These are phyloP conservation scores for Coleophoma cylindrospora DNA, from an alignment of 2,329 filamentous ascomycete genomes.

Conservation along the genomic window DNA sequence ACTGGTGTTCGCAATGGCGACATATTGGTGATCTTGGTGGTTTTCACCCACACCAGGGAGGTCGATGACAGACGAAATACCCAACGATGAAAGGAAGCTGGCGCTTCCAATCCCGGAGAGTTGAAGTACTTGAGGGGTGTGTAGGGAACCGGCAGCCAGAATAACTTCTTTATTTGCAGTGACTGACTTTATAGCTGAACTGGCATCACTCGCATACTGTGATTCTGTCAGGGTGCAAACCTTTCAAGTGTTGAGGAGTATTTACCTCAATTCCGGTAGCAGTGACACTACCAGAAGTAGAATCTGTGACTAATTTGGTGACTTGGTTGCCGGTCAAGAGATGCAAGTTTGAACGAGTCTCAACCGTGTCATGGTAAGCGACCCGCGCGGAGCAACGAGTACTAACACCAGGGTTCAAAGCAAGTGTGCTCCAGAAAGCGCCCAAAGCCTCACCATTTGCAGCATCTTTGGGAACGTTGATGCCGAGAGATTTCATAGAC, in stretches of 20 bases:
- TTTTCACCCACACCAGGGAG: slow-evolving; percentile 33
- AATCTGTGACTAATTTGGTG: not conserved
- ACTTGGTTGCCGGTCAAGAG: slow-evolving; percentile 3
- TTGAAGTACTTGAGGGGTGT: slow-evolving; percentile 12
- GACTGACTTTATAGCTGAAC: not conserved
- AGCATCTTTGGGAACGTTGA: not conserved
- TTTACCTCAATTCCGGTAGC: not conserved
- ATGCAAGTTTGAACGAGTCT: slow-evolving; percentile 15
- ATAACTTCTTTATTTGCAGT: slow-evolving; percentile 27
- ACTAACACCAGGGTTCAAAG: not conserved
- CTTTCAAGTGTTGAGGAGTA: not conserved
- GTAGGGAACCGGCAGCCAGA: slow-evolving; percentile 26
- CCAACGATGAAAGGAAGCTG: slow-evolving; percentile 21
- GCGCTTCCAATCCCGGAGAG: slow-evolving; percentile 19
- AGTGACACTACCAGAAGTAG: not conserved
- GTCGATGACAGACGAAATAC: slow-evolving; percentile 27
- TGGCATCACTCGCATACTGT: not conserved
- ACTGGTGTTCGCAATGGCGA: not conserved
- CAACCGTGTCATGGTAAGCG: slow-evolving; percentile 30
- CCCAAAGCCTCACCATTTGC: not conserved
- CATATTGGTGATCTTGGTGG: slow-evolving; percentile 20
- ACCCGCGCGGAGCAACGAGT: slow-evolving; percentile 28
- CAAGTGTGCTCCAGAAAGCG: not conserved
- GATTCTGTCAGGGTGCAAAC: too few relatives aligned
- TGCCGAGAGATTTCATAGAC: not conserved